Evolutionary conservation across 2,329 filamentous ascomycete species (phyloP), one percentile per base, ranked within the genome.

Genomic region (Coniochaeta sp.): DNA sequence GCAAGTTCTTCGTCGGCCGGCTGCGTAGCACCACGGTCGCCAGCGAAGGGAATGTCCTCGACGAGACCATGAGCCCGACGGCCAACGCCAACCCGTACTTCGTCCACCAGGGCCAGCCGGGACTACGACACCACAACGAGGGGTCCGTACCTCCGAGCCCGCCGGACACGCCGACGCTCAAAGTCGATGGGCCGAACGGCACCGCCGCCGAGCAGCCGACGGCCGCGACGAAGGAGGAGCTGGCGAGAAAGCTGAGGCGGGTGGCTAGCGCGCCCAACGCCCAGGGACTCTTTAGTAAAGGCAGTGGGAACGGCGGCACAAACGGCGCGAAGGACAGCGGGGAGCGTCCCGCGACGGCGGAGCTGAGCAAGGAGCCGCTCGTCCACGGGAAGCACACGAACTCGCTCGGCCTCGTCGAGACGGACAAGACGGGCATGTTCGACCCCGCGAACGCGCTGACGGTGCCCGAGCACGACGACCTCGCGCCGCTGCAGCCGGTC

Each of bases 21-120:
- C 90, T 92, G 66, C 85, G 92, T 62, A 95, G 91, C 31, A 86
- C 88, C 54, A 97, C 92, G 24, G 89, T 95, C 52, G 89, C 89
- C 59, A 96, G 91, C 71, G 92, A 96, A 71, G 91, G 91, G 60
- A 91, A 96, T 65, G 82, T 86, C 53, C 79, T 96, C 58, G 92
- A 96, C 60, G 91, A 96, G 68, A 77, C 82, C 55, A 78, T 95
- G 63, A 96, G 91, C 64, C 94, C 94, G 24, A 97, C 91, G 4
- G 92, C 91, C 49, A 85, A 92, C 65, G 92, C 91, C 57, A 99
- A 99, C 67, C 94, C 94, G 16, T 99, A 99, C 72, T 99, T 97
- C 69, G 88, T 85, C 59, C 94, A 97, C 67, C 94, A 99, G 71
- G 94, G 94, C 52, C 91, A 91, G 61, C 94, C 94, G 4, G 89